Conservation (phyloP, 2,329 filamentous ascomycete species). For the Chalaropsis thielavioides region DNA sequence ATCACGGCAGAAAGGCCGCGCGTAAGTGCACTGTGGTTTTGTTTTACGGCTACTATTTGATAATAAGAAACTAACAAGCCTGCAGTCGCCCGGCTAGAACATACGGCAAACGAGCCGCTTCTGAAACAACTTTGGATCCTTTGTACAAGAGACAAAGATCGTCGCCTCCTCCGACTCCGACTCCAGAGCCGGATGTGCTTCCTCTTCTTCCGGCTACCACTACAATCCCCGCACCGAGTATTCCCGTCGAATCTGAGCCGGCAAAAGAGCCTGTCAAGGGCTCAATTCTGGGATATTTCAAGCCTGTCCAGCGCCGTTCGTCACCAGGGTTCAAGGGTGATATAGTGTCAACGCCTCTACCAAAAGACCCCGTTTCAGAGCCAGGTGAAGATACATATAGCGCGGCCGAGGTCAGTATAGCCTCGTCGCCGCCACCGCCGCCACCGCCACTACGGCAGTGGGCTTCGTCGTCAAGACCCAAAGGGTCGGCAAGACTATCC, state of each 20-base stretch:
- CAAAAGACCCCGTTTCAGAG: background rate
- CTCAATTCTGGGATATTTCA: constrained; percentile 31
- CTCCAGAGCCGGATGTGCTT: background rate
- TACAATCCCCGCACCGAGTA: background rate
- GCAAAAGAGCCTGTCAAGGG: constrained; percentile 20
- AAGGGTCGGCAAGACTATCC: background rate
- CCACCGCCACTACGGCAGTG: background rate
- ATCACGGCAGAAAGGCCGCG: constrained; percentile 10
- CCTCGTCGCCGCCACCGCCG: background rate
- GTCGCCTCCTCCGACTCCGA: constrained; percentile 7
- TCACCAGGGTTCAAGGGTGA: background rate
- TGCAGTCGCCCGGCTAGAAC: constrained; percentile 24
- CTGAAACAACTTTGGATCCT: constrained; percentile 22
- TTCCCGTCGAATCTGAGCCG: background rate
- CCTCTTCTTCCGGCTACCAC: background rate
- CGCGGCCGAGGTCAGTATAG: background rate
- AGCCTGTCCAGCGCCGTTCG: constrained; percentile 22
- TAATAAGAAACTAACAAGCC: background rate
- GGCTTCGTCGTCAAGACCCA: background rate
- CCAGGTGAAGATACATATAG: background rate
- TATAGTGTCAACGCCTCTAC: background rate
- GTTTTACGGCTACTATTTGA: background rate
- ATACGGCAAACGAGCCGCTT: constrained; percentile 27
- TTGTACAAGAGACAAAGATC: constrained; percentile 22
- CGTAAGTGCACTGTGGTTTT: constrained; percentile 1